These are phyloP conservation scores for Cordyceps cateniannulata DNA, from an alignment of 2,329 filamentous ascomycete species.

Conservation along the genomic window DNA sequence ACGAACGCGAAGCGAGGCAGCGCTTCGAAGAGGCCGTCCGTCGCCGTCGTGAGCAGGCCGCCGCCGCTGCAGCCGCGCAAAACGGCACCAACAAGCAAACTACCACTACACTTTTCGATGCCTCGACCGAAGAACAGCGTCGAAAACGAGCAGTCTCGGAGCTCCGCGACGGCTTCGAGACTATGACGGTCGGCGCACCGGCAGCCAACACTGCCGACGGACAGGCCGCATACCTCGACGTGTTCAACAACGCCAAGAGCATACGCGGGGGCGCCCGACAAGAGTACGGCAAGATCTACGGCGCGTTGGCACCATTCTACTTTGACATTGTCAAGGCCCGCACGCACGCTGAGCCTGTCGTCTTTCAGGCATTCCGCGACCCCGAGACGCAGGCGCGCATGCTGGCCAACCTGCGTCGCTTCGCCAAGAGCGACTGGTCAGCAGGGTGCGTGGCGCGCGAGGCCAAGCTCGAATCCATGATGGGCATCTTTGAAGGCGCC, in stretches of 20 bases:
- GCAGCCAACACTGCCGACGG: constrained; percentile 42
- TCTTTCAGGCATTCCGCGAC: constrained; percentile 82
- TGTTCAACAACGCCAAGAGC: constrained; percentile 66
- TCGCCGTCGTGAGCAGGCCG: constrained; percentile 50
- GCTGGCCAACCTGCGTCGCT: constrained; percentile 71
- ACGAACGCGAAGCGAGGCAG: constrained; percentile 76
- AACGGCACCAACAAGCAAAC: constrained; percentile 20
- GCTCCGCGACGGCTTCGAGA: constrained; percentile 68
- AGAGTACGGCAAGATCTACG: constrained; percentile 87
- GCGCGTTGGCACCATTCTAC: constrained; percentile 84
- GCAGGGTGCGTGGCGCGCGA: constrained; percentile 66
- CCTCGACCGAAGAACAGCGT: constrained; percentile 58
- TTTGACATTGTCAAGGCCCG: constrained; percentile 67
- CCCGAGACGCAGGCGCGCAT: constrained; percentile 89
- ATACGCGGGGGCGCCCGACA: constrained; percentile 78
- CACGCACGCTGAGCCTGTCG: constrained; percentile 70
- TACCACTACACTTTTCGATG: constrained; percentile 64
- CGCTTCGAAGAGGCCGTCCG: constrained; percentile 68
- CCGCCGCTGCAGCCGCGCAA: constrained; percentile 18
- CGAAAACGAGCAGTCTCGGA: constrained; percentile 33
- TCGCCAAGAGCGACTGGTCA: constrained; percentile 74
- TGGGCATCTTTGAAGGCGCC: constrained; percentile 80
- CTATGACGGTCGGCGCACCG: constrained; percentile 49
- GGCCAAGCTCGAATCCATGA: constrained; percentile 67
- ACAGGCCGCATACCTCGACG: constrained; percentile 57